Conservation (phyloP, 257 asterid genomes). For the Lavandula angustifolia region DNA sequence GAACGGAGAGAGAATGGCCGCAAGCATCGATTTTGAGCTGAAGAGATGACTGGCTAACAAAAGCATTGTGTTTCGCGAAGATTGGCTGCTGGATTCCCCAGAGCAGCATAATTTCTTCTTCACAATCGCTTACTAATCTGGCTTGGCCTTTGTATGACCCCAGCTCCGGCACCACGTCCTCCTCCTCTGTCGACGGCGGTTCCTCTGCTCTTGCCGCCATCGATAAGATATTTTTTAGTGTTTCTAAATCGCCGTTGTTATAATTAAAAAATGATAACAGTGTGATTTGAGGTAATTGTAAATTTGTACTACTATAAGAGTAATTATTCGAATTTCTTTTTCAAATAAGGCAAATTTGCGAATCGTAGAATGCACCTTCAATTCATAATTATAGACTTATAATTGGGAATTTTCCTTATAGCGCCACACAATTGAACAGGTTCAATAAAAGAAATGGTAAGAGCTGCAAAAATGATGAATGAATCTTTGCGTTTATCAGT, state of each 20-base stretch:
- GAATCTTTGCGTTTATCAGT: conserved; percentile 12
- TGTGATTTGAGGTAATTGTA: no score
- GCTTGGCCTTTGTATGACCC: conserved; percentile 66
- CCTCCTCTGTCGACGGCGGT: conserved; percentile 36
- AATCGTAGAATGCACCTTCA: no score
- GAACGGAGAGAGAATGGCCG: conserved; percentile 74
- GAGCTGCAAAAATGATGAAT: conserved; percentile 1
- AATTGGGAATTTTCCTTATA: no score
- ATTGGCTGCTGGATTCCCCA: conserved; percentile 94
- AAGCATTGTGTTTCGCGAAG: conserved; percentile 70
- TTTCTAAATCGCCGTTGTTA: background rate
- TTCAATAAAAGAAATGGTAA: no score
- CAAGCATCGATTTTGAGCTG: conserved; percentile 76
- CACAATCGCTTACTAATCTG: conserved; percentile 44
- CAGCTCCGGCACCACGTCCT: conserved; percentile 42
- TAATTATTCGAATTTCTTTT: no score
- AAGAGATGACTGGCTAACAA: conserved; percentile 70
- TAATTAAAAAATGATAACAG: no score
- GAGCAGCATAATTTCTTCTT: conserved; percentile 76
- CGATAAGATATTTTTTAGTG: background rate
- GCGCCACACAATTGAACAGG: no score
- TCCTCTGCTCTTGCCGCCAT: conserved; percentile 35
- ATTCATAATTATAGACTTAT: no score
- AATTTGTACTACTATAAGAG: no score
- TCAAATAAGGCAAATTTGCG: no score